Conservation (phyloP, 1,284 basidiomycete species). For the Boletus chippewaensis region DNA sequence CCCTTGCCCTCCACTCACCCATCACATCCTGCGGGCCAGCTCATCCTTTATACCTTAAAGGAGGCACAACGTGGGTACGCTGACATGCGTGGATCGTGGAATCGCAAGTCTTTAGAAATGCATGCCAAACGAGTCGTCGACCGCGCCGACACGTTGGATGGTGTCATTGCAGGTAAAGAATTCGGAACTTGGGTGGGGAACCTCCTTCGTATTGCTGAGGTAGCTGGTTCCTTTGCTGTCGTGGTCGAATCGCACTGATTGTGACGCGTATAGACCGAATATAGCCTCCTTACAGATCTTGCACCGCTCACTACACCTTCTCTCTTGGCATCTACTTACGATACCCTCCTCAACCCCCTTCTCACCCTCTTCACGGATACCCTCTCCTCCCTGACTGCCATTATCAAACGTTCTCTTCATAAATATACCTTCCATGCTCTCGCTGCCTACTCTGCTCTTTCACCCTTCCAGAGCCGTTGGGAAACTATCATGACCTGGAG, state of each 20-base stretch:
- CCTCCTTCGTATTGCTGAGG: constrained; percentile 57
- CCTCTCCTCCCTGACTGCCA: constrained; percentile 53
- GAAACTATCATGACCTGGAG: constrained; percentile 51
- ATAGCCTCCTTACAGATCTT: constrained; percentile 53
- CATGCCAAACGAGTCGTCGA: constrained; percentile 63
- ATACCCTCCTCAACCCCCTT: constrained; percentile 56
- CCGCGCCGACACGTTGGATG: constrained; percentile 57
- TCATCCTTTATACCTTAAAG: constrained; percentile 56
- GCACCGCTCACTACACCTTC: constrained; percentile 48
- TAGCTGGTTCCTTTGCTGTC: constrained; percentile 26
- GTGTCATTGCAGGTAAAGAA: constrained; percentile 56
- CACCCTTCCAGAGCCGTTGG: constrained; percentile 53
- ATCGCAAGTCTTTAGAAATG: constrained; percentile 60
- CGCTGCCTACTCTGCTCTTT: constrained; percentile 53
- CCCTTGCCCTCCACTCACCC: constrained; percentile 72
- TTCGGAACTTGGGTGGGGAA: constrained; percentile 62
- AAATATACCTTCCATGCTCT: constrained; percentile 80
- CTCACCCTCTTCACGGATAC: constrained; percentile 56
- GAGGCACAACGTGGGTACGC: constrained; percentile 76
- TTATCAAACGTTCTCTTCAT: constrained; percentile 77
- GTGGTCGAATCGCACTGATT: background rate
- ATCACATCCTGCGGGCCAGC: constrained; percentile 63
- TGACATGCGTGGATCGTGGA: constrained; percentile 76
- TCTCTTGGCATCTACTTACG: constrained; percentile 49
- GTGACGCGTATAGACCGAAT: constrained; percentile 40